A percentile compares a stretch with the other conserved stretches of the same genome.
Conservation (phyloP, 2,329 filamentous ascomycete genomes). For the Tolypocladium album region DNA sequence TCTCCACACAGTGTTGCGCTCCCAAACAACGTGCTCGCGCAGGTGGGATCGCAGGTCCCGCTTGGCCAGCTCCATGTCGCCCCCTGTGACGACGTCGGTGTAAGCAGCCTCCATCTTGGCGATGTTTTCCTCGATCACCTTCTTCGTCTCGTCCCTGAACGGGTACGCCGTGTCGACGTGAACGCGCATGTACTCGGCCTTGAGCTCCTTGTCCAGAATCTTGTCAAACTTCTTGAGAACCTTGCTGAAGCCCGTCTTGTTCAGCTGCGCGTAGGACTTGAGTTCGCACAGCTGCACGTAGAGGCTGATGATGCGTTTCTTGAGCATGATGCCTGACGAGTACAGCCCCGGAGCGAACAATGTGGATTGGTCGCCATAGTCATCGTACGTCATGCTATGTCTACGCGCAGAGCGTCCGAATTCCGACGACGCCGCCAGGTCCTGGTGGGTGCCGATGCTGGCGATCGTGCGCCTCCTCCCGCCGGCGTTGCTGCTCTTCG, state of each 20-base stretch:
- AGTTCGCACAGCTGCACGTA: conserved; percentile 93
- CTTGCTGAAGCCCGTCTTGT: conserved; percentile 93
- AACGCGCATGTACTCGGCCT: conserved; percentile 62
- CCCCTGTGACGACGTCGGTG: conserved; percentile 69
- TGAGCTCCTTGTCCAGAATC: conserved; percentile 74
- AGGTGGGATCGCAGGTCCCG: conserved; percentile 84
- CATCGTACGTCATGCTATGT: conserved; percentile 60
- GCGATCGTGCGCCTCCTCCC: conserved; percentile 25
- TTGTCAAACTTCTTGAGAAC: conserved; percentile 99
- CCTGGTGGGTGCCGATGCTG: conserved; percentile 29
- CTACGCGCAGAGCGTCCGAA: conserved; percentile 44
- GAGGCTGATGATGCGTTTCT: conserved; percentile 77
- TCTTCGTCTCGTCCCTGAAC: conserved; percentile 65
- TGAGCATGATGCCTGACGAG: conserved; percentile 69
- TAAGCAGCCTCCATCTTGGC: conserved; percentile 68
- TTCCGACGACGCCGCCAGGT: conserved; percentile 54
- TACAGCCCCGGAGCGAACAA: conserved; percentile 50
- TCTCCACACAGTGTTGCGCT: conserved; percentile 96
- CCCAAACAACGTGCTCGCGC: conserved; percentile 96
- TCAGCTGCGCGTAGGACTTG: conserved; percentile 91
- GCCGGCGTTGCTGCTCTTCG: conserved; percentile 26
- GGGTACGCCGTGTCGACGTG: conserved; percentile 71
- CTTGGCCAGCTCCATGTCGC: conserved; percentile 65
- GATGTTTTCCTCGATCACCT: conserved; percentile 61
- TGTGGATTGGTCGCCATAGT: conserved; percentile 67